Base-by-base conservation (phyloP, 139 green algal species). In the Picochlorum sp. region DNA sequence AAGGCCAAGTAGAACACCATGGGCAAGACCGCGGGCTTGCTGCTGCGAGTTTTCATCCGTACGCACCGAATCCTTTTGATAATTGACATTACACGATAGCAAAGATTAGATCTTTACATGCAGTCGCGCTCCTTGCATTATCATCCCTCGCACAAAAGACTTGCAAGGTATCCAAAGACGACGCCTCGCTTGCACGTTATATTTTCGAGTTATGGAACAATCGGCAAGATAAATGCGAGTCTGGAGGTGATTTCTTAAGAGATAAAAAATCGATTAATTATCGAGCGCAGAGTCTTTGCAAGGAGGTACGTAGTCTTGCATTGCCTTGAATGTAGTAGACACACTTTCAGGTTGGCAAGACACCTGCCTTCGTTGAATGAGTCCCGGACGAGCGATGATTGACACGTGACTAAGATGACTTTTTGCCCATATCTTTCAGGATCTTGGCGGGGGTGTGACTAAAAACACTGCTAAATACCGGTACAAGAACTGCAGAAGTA, bases 71-170 rank as follows among this genome's bases (percentile, higher is more conserved):
- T 20, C 0, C 23, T 26, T 10, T 0, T 21, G 4, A 24, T 54
- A 0, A 54, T 54, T 21, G 1, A 6, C 0, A 0, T 7, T 3
- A 20, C 0, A 26, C 11, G 16, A 0, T 54, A 0, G 10, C 8
- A 20, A 54, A 54, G 0, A 54, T 0, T 0, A 13, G 6, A 54
- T 54, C 47, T 54, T 54, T 20, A 0, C 16, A 54, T 54, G n/a
- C n/a, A 26, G 16, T 54, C 24, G 15, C 24, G 47, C 15, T 26
- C 18, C 2, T 54, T 24, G 15, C 47, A 54, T 21, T 16, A 7
- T 21, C 15, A 24, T 54, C 47, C 6, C n/a, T 21, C 15, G 47
- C 18, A 20, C 47, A 54, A 54, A 54, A 54, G 47, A 20, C 16
- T 0, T 54, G 47, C 47, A 54, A 54, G 15, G n/a, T 54, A 24